A percentile compares a stretch with the other conserved stretches of the same genome.
Conservation (phyloP, 257 asterid species). For the Handroanthus guayacan region DNA sequence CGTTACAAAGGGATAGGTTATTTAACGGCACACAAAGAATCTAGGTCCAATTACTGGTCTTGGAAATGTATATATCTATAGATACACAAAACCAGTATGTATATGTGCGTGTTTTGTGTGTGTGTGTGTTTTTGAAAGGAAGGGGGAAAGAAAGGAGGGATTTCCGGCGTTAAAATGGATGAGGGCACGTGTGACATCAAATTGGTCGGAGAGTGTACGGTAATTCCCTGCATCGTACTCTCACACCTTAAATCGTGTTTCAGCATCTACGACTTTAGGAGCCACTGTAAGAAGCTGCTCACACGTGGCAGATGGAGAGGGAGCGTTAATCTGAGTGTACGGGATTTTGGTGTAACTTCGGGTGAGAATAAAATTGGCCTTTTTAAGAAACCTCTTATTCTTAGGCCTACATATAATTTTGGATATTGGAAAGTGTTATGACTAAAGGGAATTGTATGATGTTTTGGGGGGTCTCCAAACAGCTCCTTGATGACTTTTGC, state of each 20-base stretch:
- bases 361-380: constrained; percentile 28
- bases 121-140: constrained; percentile 37
- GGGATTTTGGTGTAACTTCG: constrained; percentile 11
- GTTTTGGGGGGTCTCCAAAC: not conserved
- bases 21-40: constrained; percentile 23
- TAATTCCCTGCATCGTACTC: constrained; percentile 33
- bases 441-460: constrained; percentile 7
- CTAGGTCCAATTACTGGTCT: constrained; percentile 42
- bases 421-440: not conserved
- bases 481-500: not conserved
- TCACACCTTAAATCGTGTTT: constrained; percentile 6
- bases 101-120: constrained; percentile 33
- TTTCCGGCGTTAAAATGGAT: constrained; percentile 62
- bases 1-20: constrained; percentile 36
- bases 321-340: constrained; percentile 25
- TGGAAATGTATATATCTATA: constrained; percentile 28
- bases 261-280: not conserved
- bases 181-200: constrained; percentile 60
- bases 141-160: constrained; percentile 48
- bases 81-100: constrained; percentile 27
- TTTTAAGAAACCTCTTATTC: not conserved
- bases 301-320: constrained; percentile 35
- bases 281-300: not conserved
- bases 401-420: not conserved
- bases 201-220: constrained; percentile 38